Base-by-base conservation (phyloP, 140 eudicot species). In the Stevia rebaudiana region DNA sequence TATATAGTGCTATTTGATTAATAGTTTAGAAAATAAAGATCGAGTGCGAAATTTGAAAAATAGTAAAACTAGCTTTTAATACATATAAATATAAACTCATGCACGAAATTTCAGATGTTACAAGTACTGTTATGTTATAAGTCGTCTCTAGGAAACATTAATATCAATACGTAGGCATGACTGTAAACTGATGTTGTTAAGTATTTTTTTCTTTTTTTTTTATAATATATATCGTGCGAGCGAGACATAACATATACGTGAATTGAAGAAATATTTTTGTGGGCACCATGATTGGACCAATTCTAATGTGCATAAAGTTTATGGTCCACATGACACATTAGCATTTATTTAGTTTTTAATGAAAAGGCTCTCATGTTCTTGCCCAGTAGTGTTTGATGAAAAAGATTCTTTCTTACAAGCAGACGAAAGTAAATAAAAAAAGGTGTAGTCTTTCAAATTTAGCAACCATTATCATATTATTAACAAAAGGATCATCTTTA, bases 241-340 rank as follows among this genome's bases (percentile, higher is more conserved):
- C 39, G 11, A 40, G 63, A n/a, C 42, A 56, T 56, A 56, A 56
- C 63, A 56, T 22, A 51, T 51, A 28, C 63, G 16, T 56, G 40
- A 9, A 13, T 61, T 23, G 4, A 60, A 56, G 41, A 53, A 44
- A 52, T 70, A 31, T 15, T 13, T 61, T 6, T 66, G 78, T 66
- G 68, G 68, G 31, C 24, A 30, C 70, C 66, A 60, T 68, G 53
- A 75, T 61, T 75, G 71, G 75, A 68, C 79, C 36, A 60, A 41
- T 60, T 68, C 71, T 49, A 60, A 41, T 61, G 70, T 28, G 65
- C 53, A 16, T 61, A 75, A 55, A 73, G 78, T 55, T 42, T 41
- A 23, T 66, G 74, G 69, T 67, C 74, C 78, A 65, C 9, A 42
- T 56, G 35, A n/a, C n/a, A n/a, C 61, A 72, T 52, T 75, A 59